Evolutionary conservation across 805 yeast genomes (phyloP), one percentile per base, ranked within the genome.

Genomic region (Saccharomyces paradoxus): DNA sequence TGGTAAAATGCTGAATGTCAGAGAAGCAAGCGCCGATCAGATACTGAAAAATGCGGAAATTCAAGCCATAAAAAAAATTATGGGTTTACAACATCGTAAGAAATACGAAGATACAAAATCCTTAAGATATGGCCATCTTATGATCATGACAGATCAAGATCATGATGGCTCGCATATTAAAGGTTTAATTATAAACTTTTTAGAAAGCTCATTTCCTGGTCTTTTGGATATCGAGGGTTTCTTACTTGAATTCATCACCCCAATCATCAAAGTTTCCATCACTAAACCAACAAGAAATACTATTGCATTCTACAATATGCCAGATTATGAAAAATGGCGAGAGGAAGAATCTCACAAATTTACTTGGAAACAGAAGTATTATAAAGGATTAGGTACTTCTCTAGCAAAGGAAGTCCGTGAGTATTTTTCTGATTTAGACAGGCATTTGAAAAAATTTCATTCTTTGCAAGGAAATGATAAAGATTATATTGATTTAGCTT

Each of bases 131-230:
- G 99, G 99, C 41, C 96, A 90, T 69, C 80, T 94, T 51, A 94
- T 94, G 98, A 90, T 94, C 68, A 94, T 94, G 98, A 90, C 99
- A 6, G 99, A 94, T 86, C 99, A 94, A 74, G 99, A 94, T 89
- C 96, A 91, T 63, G 99, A 94, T 78, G 99, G 99, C 57, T 87
- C 96, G 17, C 99, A 94, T 75, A 94, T 94, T 69, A 94, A 94
- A 69, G 99, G 99, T 60, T 79, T 94, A 60, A 81, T 94, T 55
- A 94, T 94, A 65, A 94, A 94, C 69, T 94, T 94, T 65, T 74
- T 94, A 56, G 98, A 92, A 70, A 81, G 92, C 4, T 86, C 96
- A 31, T 94, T 94, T 74, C 98, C 98, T 1, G 99, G 98, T 1
- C 74, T 94, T 60, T 75, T 94, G 30, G 87, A 86, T 55, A 80